Evolutionary conservation across 768 basidiomycete species (phyloP).

Genomic region (Mycena belliarum): DNA sequence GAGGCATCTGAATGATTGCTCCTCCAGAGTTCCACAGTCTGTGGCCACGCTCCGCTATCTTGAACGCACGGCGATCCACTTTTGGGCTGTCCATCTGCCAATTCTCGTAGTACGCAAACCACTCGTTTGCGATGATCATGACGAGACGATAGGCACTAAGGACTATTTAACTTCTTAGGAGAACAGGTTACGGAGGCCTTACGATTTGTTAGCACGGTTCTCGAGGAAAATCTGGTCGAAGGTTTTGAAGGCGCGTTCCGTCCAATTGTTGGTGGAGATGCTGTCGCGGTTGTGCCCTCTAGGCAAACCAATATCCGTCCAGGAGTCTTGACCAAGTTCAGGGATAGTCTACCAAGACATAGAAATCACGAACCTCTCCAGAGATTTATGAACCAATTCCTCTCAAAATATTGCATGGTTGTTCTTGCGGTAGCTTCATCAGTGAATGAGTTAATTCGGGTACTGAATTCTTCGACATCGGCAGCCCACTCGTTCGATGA

Average conservation of each 20-base stretch:
- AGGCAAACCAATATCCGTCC: slow-evolving; percentile 19
- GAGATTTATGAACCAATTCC: slow-evolving; percentile 13
- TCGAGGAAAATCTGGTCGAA: slow-evolving; percentile 21
- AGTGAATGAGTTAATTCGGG: background rate
- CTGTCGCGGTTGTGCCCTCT: slow-evolving; percentile 12
- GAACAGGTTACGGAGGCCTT: background rate
- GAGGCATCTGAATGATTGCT: background rate
- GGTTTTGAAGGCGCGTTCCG: slow-evolving; percentile 17
- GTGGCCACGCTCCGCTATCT: slow-evolving; percentile 3
- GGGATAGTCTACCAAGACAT: background rate
- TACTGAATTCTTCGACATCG: background rate
- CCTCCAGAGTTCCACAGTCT: slow-evolving; percentile 4
- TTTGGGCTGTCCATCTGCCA: slow-evolving; percentile 6
- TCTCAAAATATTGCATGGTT: slow-evolving; percentile 14
- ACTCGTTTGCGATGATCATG: slow-evolving; percentile 11
- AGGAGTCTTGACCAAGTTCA: background rate
- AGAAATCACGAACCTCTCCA: slow-evolving; percentile 9
- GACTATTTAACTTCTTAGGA: no score
- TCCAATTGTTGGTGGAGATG: slow-evolving; percentile 22
- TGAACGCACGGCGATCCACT: background rate
- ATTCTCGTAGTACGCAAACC: slow-evolving; percentile 13
- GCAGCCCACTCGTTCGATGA: background rate
- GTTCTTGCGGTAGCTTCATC: background rate
- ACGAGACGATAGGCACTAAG: slow-evolving; percentile 11
- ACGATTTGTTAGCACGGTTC: slow-evolving; percentile 17